phyloP scores from a whole-genome alignment of 2,329 filamentous ascomycete genomes.

The Neopestalotiopsis rosae region DNA sequence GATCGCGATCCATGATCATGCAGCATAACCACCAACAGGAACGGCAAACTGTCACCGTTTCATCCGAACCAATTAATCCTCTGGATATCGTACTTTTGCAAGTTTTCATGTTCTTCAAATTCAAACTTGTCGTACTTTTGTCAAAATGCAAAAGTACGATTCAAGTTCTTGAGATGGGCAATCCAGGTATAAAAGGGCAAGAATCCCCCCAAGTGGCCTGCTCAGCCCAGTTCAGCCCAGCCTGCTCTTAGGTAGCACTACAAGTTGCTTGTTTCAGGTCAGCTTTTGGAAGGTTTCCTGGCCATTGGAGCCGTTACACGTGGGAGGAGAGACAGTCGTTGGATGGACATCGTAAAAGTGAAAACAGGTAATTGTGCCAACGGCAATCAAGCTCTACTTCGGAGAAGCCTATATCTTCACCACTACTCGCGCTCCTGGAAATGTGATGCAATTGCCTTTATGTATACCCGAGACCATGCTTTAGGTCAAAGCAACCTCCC shows the following conservation, averaged over 20 bases:
- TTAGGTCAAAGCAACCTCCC: neutral
- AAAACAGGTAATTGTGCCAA: neutral
- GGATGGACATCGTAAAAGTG: neutral
- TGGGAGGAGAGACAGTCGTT: neutral
- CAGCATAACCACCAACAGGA: neutral
- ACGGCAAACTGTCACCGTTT: neutral
- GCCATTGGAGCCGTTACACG: neutral
- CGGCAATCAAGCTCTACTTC: neutral
- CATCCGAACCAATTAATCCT: neutral
- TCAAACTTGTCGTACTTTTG: neutral
- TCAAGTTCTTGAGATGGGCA: neutral
- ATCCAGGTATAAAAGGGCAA: neutral
- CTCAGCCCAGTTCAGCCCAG: neutral
- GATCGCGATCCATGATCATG: constrained; percentile 1
- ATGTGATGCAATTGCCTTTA: neutral
- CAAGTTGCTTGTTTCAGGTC: neutral
- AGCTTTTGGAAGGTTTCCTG: neutral
- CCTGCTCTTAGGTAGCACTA: neutral
- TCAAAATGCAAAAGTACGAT: constrained; percentile 4
- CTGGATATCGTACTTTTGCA: neutral
- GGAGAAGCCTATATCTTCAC: neutral
- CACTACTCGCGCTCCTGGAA: neutral
- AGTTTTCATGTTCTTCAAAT: neutral
- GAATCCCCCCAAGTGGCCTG: neutral
- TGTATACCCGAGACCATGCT: neutral